These are phyloP conservation scores for Leccinum fibrillosum DNA, from an alignment of 768 basidiomycete species.

Conservation along the genomic window DNA sequence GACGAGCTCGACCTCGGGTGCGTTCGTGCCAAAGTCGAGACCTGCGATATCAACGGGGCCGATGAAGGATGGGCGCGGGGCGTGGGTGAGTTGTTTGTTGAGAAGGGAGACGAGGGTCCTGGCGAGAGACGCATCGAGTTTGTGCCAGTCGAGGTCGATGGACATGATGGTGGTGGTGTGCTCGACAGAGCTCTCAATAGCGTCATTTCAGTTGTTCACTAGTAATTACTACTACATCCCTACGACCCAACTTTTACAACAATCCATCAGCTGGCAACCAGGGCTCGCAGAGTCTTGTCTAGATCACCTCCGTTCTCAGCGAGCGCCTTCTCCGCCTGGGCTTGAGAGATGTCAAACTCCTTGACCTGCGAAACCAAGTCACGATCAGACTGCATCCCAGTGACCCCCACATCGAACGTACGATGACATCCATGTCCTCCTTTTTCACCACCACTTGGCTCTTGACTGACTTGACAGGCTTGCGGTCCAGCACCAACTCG, in stretches of 20 bases:
- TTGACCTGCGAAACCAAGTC: slow-evolving; percentile 20
- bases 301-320: slow-evolving; percentile 30
- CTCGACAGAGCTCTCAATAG: background rate
- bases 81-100: slow-evolving; percentile 70
- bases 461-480: slow-evolving; percentile 51
- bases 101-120: slow-evolving; percentile 67
- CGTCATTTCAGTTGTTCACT: background rate
- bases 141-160: slow-evolving; percentile 91
- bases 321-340: slow-evolving; percentile 30
- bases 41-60: slow-evolving; percentile 86
- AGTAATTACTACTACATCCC: no score
- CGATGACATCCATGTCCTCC: slow-evolving; percentile 29
- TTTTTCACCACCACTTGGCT: slow-evolving; percentile 19
- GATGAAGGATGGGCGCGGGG: slow-evolving; percentile 86
- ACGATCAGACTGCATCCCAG: slow-evolving; percentile 1
- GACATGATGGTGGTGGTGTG: slow-evolving; percentile 55
- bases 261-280: slow-evolving; percentile 20
- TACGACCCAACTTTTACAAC: no score
- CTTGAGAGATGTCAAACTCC: slow-evolving; percentile 28
- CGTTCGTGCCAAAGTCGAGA: slow-evolving; percentile 79
- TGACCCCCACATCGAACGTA: slow-evolving; percentile 13
- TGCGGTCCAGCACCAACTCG: slow-evolving; percentile 47
- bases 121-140: slow-evolving; percentile 72
- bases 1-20: slow-evolving; percentile 86
- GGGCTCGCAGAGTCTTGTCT: slow-evolving; percentile 23